Base-by-base conservation (phyloP, 345 rosid species). In the Gossypium ekmanianum region DNA sequence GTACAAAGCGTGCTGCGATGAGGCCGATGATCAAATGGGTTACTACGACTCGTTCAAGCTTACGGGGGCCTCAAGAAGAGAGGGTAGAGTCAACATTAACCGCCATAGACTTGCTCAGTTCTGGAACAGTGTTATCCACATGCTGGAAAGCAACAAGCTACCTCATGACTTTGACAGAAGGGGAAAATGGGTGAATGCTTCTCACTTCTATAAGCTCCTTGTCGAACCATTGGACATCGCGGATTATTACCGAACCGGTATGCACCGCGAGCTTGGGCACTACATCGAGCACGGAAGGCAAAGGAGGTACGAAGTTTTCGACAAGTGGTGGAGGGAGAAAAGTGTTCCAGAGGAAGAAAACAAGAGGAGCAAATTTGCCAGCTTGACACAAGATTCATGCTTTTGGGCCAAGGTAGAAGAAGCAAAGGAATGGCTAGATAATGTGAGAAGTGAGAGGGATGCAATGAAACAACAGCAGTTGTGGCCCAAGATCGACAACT, bases 381-480 rank as follows among this genome's bases (percentile, higher is more conserved):
- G 91, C 77, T 24, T 81, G 47, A 95, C 98, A 2, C 99, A 95
- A 64, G 98, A 95, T 76, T 75, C 97, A 22, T 86, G 91, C 73
- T 95, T 95, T 65, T 91, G 99, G 99, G 98, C 96, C 1, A 87
- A 17, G 75, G 84, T 95, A 45, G 97, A 95, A 84, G 90, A 90
- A 81, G 96, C 94, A 5, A 81, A 83, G 77, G 96, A 88, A 24
- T 81, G 78, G 70, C 72, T 90, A 3, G 84, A 89, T 70, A 78
- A 2, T 14, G 57, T 82, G 8, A 86, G 68, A 81, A 78, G 75
- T 4, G 91, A 84, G 74, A 71, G 9, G 2, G 89, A 93, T 67
- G 55, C 13, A 0, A 75, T 11, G 9, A 84, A 16, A 34, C 63
- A 11, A 55, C 22, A 17, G 52, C 8, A 5, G 34, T 59, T 88